These are phyloP conservation scores for Oryza meridionalis DNA, from an alignment of 176 grass and related monocot species.

Conservation along the genomic window DNA sequence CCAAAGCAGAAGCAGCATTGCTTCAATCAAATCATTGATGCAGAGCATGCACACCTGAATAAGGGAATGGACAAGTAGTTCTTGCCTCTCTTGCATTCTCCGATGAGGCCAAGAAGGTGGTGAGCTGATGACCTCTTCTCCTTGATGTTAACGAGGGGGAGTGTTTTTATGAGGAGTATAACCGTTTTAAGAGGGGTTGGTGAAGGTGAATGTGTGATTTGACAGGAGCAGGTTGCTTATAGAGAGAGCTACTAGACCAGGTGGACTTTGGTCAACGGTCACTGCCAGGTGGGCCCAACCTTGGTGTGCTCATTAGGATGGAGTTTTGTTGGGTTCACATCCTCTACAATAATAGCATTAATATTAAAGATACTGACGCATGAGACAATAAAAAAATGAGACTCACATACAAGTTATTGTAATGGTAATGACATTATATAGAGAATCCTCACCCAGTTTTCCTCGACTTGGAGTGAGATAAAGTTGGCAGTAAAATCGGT, in stretches of 20 bases:
- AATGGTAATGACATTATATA: too few relatives aligned
- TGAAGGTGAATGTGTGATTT: neutral
- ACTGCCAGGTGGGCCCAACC: conserved; percentile 6
- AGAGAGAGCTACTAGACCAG: neutral
- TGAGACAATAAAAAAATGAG: too few relatives aligned
- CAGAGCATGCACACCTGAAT: neutral
- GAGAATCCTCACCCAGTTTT: too few relatives aligned
- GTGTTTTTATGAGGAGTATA: conserved; percentile 8
- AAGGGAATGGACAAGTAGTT: neutral
- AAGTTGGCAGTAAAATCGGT: neutral
- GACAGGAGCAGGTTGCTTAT: conserved; percentile 1
- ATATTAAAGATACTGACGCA: accelerated
- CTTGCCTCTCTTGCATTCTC: conserved; percentile 22
- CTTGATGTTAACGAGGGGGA: conserved; percentile 39
- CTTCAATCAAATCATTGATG: neutral
- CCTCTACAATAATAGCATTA: too few relatives aligned
- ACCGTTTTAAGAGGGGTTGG: neutral
- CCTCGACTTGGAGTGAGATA: neutral
- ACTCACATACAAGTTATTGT: too few relatives aligned
- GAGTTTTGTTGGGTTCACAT: neutral
- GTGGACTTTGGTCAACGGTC: neutral
- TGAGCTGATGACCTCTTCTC: neutral
- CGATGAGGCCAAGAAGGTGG: conserved; percentile 5
- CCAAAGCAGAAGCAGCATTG: neutral
- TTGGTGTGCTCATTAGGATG: neutral